Evolutionary conservation across 768 basidiomycete genomes (phyloP).

Genomic region (Rickenella mellea): DNA sequence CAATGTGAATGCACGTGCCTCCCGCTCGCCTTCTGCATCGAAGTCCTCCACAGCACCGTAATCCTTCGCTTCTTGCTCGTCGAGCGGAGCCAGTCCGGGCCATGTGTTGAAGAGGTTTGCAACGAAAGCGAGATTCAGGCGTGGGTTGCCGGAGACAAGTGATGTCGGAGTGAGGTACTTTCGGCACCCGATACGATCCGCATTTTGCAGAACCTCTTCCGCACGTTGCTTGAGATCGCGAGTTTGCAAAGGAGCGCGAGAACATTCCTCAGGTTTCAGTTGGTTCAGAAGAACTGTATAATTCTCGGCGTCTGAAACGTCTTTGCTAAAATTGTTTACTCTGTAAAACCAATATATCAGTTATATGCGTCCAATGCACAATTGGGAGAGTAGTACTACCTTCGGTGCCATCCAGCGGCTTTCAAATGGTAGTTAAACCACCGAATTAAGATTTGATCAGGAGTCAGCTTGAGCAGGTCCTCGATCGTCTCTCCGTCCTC

Average conservation of each 20-base stretch:
- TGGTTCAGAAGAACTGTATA: conserved; percentile 95
- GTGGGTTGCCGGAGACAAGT: conserved; percentile 88
- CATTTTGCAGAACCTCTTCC: conserved; percentile 88
- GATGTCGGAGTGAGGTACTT: conserved; percentile 93
- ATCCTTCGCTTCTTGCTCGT: conserved; percentile 88
- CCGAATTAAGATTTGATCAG: conserved; percentile 93
- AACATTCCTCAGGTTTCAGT: conserved; percentile 89
- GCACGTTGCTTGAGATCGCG: conserved; percentile 75
- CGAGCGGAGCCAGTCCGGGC: conserved; percentile 89
- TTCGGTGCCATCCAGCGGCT: conserved; percentile 83
- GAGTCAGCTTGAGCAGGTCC: conserved; percentile 85
- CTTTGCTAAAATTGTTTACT: conserved; percentile 95
- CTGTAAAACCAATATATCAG: conserved; percentile 31
- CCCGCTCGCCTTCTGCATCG: conserved; percentile 97
- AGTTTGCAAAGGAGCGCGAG: conserved; percentile 83
- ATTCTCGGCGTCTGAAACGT: conserved; percentile 96
- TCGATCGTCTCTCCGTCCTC: conserved; percentile 98
- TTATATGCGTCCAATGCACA: background rate
- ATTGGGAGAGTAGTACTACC: conserved; percentile 35
- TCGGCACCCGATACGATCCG: conserved; percentile 86
- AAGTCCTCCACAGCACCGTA: conserved; percentile 91
- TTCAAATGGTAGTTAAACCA: conserved; percentile 99
- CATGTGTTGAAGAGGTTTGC: conserved; percentile 98
- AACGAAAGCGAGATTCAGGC: conserved; percentile 95
- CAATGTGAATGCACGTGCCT: conserved; percentile 94